Conservation (phyloP, 306 rosid species). For the Castanea sativa region DNA sequence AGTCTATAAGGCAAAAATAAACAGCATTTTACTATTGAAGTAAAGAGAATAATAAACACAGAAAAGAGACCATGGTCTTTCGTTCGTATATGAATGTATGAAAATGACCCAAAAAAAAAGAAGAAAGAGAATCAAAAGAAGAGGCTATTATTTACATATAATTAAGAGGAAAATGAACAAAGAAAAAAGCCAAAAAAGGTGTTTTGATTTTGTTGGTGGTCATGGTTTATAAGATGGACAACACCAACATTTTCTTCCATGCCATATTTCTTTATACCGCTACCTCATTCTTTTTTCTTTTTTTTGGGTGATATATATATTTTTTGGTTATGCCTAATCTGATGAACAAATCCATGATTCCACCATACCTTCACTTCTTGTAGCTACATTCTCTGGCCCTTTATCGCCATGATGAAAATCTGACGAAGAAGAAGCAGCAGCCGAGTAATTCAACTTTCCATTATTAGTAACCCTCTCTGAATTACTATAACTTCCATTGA, state of each 20-base stretch:
- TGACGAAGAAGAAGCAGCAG: constrained; percentile 43
- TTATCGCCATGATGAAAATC: constrained; percentile 53
- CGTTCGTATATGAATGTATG: constrained; percentile 10
- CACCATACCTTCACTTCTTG: constrained; percentile 82
- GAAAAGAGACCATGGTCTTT: neutral
- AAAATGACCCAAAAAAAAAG: neutral
- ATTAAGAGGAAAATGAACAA: constrained; percentile 11
- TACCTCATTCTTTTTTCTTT: neutral
- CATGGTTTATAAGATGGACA: constrained; percentile 38
- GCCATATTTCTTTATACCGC: constrained; percentile 27
- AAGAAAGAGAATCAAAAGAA: neutral
- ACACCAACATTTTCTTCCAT: constrained; percentile 38
- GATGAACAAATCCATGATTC: constrained; percentile 98
- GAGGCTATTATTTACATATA: constrained; percentile 61
- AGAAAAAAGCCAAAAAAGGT: constrained; percentile 2
- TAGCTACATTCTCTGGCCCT: constrained; percentile 41
- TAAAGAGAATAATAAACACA: neutral
- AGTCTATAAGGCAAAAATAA: neutral
- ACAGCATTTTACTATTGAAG: neutral
- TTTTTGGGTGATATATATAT: constrained; percentile 4
- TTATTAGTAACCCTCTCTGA: constrained; percentile 18
- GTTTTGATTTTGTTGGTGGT: constrained; percentile 42
- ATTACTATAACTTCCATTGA: constrained; percentile 30
- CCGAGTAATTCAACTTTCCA: constrained; percentile 37
- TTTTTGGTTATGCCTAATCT: constrained; percentile 32